phyloP scores from a whole-genome alignment of 441 rosid species.

The Breynia disticha region DNA sequence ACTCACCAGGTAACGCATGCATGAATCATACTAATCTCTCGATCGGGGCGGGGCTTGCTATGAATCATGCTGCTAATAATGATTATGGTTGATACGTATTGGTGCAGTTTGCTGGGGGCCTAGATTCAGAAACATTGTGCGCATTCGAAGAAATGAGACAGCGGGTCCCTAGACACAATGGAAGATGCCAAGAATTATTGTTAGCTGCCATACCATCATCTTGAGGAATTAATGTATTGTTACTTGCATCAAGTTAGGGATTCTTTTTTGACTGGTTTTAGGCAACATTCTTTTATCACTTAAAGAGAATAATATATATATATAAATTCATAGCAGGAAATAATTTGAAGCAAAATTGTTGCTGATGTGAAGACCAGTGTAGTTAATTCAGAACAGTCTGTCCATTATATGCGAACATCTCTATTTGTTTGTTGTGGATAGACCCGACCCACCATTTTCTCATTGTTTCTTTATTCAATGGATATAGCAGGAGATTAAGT shows the following conservation, averaged over 20 bases:
- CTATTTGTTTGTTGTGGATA: no score
- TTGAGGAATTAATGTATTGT: constrained; percentile 14
- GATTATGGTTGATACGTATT: neutral
- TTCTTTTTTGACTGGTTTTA: neutral
- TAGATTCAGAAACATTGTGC: constrained; percentile 81
- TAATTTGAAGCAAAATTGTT: no score
- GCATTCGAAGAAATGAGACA: constrained; percentile 78
- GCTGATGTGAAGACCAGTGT: no score
- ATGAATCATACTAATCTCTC: no score
- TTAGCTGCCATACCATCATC: constrained; percentile 36
- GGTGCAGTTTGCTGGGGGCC: constrained; percentile 79
- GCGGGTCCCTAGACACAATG: constrained; percentile 44
- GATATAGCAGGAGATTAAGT: no score
- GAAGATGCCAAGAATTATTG: constrained; percentile 27
- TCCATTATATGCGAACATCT: no score
- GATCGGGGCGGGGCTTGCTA: no score
- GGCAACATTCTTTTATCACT: neutral
- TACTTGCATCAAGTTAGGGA: neutral
- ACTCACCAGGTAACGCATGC: constrained; percentile 61
- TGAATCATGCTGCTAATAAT: no score
- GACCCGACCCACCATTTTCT: no score
- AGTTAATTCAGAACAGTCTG: no score
- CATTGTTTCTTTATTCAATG: no score
- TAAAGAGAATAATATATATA: neutral
- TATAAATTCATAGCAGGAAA: no score